These are phyloP conservation scores for Hypericum perforatum DNA, from an alignment of 345 rosid species.

Conservation along the genomic window DNA sequence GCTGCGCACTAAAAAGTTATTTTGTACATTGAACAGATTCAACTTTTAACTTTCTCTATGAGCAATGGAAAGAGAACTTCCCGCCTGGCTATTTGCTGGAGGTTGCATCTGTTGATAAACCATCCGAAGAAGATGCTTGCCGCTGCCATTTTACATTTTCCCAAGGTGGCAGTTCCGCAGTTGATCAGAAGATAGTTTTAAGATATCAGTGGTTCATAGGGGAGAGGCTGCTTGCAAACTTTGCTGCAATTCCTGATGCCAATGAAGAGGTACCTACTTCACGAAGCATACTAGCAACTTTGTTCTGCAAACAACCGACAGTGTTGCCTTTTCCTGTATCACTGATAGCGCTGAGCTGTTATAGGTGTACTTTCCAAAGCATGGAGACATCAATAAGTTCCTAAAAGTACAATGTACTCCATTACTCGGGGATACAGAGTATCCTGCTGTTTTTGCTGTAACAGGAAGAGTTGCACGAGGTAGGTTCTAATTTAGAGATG, in stretches of 20 bases:
- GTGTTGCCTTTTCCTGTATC: no score
- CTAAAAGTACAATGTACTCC: conserved; percentile 77
- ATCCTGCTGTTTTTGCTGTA: conserved; percentile 69
- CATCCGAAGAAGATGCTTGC: conserved; percentile 90
- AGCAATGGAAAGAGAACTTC: conserved; percentile 71
- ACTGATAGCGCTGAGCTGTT: no score
- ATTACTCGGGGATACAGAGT: conserved; percentile 53
- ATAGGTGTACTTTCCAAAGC: conserved; percentile 90
- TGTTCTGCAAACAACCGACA: no score
- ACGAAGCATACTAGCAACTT: not conserved
- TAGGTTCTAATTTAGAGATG: conserved; percentile 13
- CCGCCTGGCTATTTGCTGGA: conserved; percentile 69
- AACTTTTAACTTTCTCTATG: conserved; percentile 61
- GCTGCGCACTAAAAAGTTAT: not conserved
- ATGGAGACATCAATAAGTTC: conserved; percentile 64
- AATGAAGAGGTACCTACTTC: conserved; percentile 53
- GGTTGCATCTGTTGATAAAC: conserved; percentile 76
- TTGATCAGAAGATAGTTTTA: conserved; percentile 45
- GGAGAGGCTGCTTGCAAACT: conserved; percentile 61
- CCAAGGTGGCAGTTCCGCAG: conserved; percentile 43
- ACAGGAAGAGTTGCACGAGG: conserved; percentile 78
- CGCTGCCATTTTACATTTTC: conserved; percentile 59
- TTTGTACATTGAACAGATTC: conserved; percentile 45
- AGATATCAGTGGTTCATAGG: conserved; percentile 84
- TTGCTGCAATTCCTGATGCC: conserved; percentile 65